Percentiles rank a stretch among this genome's conserved stretches.
Evolutionary conservation across 1,139 yeast species (phyloP).

Genomic region (Saccharomyces pastorianus): DNA sequence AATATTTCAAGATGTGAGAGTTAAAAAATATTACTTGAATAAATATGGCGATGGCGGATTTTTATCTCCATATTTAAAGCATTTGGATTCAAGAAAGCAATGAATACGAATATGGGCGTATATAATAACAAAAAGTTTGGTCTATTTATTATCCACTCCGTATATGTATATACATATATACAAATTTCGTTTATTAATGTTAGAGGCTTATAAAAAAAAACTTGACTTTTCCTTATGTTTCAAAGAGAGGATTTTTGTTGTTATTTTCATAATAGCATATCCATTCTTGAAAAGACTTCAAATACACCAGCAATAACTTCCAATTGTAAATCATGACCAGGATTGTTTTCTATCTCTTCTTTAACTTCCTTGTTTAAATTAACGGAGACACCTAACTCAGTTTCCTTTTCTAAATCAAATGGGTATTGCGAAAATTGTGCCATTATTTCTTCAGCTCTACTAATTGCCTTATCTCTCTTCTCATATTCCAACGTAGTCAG

Average conservation of each 20-base stretch:
- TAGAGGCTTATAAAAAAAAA: neutral
- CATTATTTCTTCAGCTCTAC: conserved; percentile 84
- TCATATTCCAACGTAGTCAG: conserved; percentile 73
- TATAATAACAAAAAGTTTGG: conserved; percentile 1
- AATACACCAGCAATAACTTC: conserved; percentile 88
- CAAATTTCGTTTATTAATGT: neutral
- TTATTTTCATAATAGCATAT: conserved; percentile 32
- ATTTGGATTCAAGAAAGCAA: neutral
- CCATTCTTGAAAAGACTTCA: conserved; percentile 43
- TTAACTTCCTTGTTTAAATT: conserved; percentile 65
- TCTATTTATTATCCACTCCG: neutral
- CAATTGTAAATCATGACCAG: conserved; percentile 59
- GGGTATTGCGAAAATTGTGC: conserved; percentile 81
- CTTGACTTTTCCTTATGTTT: neutral
- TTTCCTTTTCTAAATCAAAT: conserved; percentile 47
- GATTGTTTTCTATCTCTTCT: conserved; percentile 51
- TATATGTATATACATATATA: neutral
- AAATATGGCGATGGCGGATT: conserved; percentile 15
- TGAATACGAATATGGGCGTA: neutral
- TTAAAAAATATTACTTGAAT: conserved; percentile 17
- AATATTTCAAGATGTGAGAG: conserved; percentile 15
- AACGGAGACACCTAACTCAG: conserved; percentile 65
- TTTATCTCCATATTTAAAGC: conserved; percentile 6
- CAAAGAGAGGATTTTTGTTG: neutral
- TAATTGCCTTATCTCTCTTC: conserved; percentile 85